These are phyloP conservation scores for Dissoconium aciculare DNA, from an alignment of 2,329 filamentous ascomycete genomes.

Conservation along the genomic window DNA sequence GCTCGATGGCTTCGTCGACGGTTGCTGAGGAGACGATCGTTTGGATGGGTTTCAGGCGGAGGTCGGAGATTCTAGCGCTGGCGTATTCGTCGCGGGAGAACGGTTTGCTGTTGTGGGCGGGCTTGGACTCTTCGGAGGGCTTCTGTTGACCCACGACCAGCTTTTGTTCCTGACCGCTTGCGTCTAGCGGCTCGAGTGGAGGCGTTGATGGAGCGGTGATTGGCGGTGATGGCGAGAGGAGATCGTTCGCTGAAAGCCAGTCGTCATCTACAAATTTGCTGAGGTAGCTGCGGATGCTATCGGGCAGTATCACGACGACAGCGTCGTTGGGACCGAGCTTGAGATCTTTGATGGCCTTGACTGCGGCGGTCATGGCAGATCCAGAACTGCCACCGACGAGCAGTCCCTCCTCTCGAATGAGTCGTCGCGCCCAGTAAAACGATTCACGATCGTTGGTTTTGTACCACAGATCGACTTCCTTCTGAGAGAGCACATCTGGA, in stretches of 20 bases:
- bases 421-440: constrained; percentile 72
- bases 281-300: constrained; percentile 93
- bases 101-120: constrained; percentile 17
- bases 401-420: constrained; percentile 89
- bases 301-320: constrained; percentile 80
- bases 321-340: constrained; percentile 69
- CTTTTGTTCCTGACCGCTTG: constrained; percentile 14
- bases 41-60: constrained; percentile 86
- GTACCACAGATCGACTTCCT: constrained; percentile 83
- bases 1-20: constrained; percentile 83
- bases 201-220: constrained; percentile 25
- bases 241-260: constrained; percentile 93
- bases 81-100: constrained; percentile 51
- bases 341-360: constrained; percentile 61
- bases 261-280: constrained; percentile 98
- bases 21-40: constrained; percentile 57
- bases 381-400: constrained; percentile 88
- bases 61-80: constrained; percentile 62
- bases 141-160: constrained; percentile 6
- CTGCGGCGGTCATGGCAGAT: constrained; percentile 71
- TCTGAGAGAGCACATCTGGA: constrained; percentile 75
- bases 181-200: constrained; percentile 21
- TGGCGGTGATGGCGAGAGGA: constrained; percentile 51
- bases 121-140: constrained; percentile 2
- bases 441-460: constrained; percentile 91